Conservation (phyloP, 345 rosid genomes). For the Eutrema heterophyllum region DNA sequence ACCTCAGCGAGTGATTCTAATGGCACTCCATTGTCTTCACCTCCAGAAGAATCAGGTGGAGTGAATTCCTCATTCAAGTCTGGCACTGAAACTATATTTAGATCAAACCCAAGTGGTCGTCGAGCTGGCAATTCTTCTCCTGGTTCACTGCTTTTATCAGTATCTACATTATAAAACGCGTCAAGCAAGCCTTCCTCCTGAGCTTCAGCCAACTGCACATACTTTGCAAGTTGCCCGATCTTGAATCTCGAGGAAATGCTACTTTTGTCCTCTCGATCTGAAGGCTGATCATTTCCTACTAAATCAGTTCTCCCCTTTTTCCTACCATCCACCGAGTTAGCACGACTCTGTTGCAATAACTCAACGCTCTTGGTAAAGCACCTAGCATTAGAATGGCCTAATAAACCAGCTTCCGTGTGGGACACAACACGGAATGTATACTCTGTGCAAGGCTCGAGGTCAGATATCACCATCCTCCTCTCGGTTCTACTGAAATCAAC, state of each 20-base stretch:
- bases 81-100: conserved; percentile 80
- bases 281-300: conserved; percentile 36
- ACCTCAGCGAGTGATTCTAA: conserved; percentile 57
- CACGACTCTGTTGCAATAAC: conserved; percentile 45
- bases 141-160: conserved; percentile 53
- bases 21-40: conserved; percentile 75
- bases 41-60: conserved; percentile 74
- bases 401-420: conserved; percentile 28
- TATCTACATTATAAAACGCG: conserved; percentile 55
- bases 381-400: conserved; percentile 29
- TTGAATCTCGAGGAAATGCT: conserved; percentile 48
- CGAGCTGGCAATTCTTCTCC: conserved; percentile 40
- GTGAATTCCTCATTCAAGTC: conserved; percentile 88
- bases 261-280: conserved; percentile 34
- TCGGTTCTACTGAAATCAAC: conserved; percentile 57
- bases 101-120: conserved; percentile 57
- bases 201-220: conserved; percentile 63
- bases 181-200: conserved; percentile 69
- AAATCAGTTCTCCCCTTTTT: conserved; percentile 32
- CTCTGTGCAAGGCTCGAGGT: conserved; percentile 85
- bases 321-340: conserved; percentile 30
- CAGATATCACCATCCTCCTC: conserved; percentile 72
- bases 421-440: conserved; percentile 42
- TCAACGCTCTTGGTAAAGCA: conserved; percentile 35
- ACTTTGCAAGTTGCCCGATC: conserved; percentile 67